Evolutionary conservation across 2,329 filamentous ascomycete genomes (phyloP).

Genomic region (Penicillium rolfsii): DNA sequence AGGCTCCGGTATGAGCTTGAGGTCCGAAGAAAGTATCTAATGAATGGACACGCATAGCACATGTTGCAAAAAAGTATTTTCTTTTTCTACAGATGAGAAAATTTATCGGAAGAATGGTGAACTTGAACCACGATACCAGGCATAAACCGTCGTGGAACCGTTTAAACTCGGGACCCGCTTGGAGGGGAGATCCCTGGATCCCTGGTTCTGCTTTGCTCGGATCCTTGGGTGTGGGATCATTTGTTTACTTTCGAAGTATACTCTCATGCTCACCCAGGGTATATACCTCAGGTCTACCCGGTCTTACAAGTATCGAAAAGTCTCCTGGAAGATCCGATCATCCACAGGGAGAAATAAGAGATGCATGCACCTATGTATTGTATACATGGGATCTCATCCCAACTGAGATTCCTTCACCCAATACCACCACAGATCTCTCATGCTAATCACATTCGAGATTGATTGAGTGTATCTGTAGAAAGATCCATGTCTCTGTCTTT

Average conservation of each 20-base stretch:
- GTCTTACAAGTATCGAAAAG: background rate
- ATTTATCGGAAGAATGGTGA: background rate
- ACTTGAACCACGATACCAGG: background rate
- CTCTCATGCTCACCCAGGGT: too few relatives aligned
- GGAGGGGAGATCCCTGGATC: slow-evolving; percentile 6
- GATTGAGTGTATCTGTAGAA: background rate
- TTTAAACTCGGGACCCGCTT: slow-evolving; percentile 26
- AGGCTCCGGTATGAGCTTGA: background rate
- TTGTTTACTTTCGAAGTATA: background rate
- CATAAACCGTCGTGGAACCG: background rate
- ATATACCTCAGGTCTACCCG: background rate
- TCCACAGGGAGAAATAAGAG: background rate
- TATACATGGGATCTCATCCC: background rate
- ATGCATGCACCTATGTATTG: slow-evolving; percentile 1
- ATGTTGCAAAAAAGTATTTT: background rate
- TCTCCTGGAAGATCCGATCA: background rate
- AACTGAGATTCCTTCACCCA: background rate
- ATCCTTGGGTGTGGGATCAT: slow-evolving; percentile 1
- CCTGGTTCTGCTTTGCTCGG: slow-evolving; percentile 15
- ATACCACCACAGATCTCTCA: background rate
- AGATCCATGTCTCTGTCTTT: background rate
- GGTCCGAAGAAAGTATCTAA: background rate
- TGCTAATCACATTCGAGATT: too few relatives aligned
- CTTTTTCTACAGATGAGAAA: background rate
- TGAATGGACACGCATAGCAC: background rate